A percentile compares a stretch with the other conserved stretches of the same genome.
These are phyloP conservation scores for Berberis thunbergii DNA, from an alignment of 164 flowering plant genomes.

Conservation along the genomic window DNA sequence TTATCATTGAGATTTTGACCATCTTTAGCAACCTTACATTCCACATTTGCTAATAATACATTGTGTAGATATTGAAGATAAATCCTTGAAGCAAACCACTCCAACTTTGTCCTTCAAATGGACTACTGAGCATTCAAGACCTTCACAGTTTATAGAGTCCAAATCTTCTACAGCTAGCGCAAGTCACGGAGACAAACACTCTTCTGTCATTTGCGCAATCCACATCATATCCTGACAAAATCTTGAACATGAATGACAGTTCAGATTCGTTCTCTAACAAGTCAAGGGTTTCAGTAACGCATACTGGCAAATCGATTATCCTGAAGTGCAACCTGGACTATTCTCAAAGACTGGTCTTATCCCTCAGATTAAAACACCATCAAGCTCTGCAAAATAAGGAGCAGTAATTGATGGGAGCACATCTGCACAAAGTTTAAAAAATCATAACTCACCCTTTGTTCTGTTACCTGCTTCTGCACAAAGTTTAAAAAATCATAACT, in stretches of 20 bases:
- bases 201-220: constrained; percentile 4
- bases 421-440: constrained; percentile 11
- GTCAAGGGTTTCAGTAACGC: constrained; percentile 12
- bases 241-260: constrained; percentile 15
- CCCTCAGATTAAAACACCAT: constrained; percentile 11
- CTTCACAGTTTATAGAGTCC: constrained; percentile 14
- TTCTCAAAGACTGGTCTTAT: constrained; percentile 11
- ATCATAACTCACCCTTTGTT: constrained; percentile 9
- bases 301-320: constrained; percentile 9
- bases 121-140: constrained; percentile 19
- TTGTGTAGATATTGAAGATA: constrained; percentile 26
- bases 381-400: constrained; percentile 13
- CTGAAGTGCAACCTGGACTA: constrained; percentile 8
- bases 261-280: constrained; percentile 12
- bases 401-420: constrained; percentile 7
- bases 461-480: neutral
- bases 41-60: neutral
- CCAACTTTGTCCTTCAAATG: constrained; percentile 25
- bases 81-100: constrained; percentile 18
- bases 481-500: too few relatives aligned
- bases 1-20: neutral
- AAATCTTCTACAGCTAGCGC: constrained; percentile 22
- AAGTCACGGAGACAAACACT: constrained; percentile 7
- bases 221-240: constrained; percentile 9
- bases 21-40: constrained; percentile 2